A percentile compares a stretch with the other conserved stretches of the same genome.
Conservation (phyloP, 1,284 basidiomycete genomes). For the Puccinia hordei region DNA sequence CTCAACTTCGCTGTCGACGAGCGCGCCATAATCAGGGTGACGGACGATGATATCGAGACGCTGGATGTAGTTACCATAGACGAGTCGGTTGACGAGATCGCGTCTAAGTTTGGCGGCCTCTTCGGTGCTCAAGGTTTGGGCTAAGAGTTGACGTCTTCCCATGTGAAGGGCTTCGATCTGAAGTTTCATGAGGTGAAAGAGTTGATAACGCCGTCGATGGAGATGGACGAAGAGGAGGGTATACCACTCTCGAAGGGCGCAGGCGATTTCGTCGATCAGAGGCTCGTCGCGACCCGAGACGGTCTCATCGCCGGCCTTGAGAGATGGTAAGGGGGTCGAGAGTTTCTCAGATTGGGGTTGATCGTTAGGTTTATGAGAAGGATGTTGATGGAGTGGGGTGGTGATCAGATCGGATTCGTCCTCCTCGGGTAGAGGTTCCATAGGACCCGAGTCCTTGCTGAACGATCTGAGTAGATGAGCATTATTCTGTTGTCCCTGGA, state of each 20-base stretch:
- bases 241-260: slow-evolving; percentile 76
- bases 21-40: slow-evolving; percentile 83
- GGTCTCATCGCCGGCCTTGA: slow-evolving; percentile 90
- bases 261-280: slow-evolving; percentile 94
- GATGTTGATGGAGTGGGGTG: neutral
- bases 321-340: slow-evolving; percentile 83
- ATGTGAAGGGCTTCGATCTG: slow-evolving; percentile 89
- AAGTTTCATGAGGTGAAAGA: slow-evolving; percentile 81
- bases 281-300: slow-evolving; percentile 78
- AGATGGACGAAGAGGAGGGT: slow-evolving; percentile 79
- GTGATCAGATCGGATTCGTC: slow-evolving; percentile 66
- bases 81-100: slow-evolving; percentile 84
- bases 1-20: slow-evolving; percentile 73
- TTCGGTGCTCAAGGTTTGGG: slow-evolving; percentile 81
- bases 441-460: slow-evolving; percentile 55
- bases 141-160: slow-evolving; percentile 80
- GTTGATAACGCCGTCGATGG: slow-evolving; percentile 79
- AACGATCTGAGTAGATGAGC: slow-evolving; percentile 10
- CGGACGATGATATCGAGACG: slow-evolving; percentile 92
- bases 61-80: slow-evolving; percentile 86
- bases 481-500: slow-evolving; percentile 33
- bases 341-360: slow-evolving; percentile 65
- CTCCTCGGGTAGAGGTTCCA: slow-evolving; percentile 72
- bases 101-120: slow-evolving; percentile 79
- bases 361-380: neutral